phyloP scores from a whole-genome alignment of 306 rosid genomes.

The Delonix regia region DNA sequence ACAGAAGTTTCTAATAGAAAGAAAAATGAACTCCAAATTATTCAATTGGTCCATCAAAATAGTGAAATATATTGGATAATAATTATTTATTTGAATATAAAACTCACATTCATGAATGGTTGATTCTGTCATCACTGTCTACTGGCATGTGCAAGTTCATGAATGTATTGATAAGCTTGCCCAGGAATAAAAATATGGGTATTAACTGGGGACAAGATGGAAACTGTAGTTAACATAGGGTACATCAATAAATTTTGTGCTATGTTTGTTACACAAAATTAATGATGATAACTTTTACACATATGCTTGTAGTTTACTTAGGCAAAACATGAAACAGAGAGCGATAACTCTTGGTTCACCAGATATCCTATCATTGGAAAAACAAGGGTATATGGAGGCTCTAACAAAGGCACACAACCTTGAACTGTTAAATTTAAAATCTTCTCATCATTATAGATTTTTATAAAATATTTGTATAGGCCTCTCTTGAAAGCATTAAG shows the following conservation, averaged over 20 bases:
- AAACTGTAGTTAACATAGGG: slow-evolving; percentile 92
- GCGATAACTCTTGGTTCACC: slow-evolving; percentile 74
- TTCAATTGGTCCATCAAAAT: not conserved
- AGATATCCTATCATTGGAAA: slow-evolving; percentile 64
- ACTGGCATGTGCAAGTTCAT: slow-evolving; percentile 68
- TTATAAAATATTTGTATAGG: slow-evolving; percentile 59
- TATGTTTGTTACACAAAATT: slow-evolving; percentile 32
- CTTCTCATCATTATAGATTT: slow-evolving; percentile 28
- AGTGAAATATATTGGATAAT: too few relatives aligned
- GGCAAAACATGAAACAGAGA: slow-evolving; percentile 75
- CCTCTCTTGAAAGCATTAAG: slow-evolving; percentile 63
- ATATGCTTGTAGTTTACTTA: slow-evolving; percentile 85
- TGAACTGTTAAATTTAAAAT: slow-evolving; percentile 10
- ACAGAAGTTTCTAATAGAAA: slow-evolving; percentile 14
- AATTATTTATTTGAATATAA: not conserved
- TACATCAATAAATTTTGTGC: slow-evolving; percentile 33
- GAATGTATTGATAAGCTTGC: slow-evolving; percentile 77
- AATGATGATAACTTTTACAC: slow-evolving; percentile 41
- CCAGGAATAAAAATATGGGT: slow-evolving; percentile 88
- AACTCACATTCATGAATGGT: slow-evolving; percentile 27
- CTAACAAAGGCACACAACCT: slow-evolving; percentile 53
- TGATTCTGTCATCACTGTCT: slow-evolving; percentile 31
- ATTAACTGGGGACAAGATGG: slow-evolving; percentile 95
- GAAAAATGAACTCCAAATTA: not conserved
- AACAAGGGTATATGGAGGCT: slow-evolving; percentile 64